Evolutionary conservation across 305 asterid species (phyloP).

Genomic region (Lippia alba): DNA sequence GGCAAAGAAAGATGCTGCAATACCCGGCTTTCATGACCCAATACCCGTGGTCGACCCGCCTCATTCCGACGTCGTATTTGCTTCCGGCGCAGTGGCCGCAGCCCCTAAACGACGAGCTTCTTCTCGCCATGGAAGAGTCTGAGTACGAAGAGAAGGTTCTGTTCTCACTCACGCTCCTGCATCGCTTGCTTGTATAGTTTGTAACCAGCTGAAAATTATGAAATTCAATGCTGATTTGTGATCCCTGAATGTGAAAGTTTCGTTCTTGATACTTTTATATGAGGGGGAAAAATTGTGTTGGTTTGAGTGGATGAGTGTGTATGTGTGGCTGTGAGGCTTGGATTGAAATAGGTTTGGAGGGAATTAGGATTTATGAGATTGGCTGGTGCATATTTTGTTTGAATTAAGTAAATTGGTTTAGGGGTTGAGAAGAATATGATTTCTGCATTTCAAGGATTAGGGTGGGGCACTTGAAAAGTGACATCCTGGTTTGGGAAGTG

Average conservation of each 20-base stretch:
- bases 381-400: background rate
- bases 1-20: conserved; percentile 49
- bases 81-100: conserved; percentile 94
- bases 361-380: background rate
- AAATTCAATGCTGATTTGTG: conserved; percentile 2
- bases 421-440: background rate
- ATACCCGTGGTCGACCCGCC: conserved; percentile 74
- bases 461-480: too few relatives aligned
- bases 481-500: too few relatives aligned
- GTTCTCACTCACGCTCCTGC: conserved; percentile 1
- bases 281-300: background rate
- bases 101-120: conserved; percentile 81
- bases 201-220: background rate
- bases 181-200: background rate
- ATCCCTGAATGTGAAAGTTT: conserved; percentile 2
- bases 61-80: conserved; percentile 78
- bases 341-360: background rate
- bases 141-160: conserved; percentile 84
- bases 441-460: too few relatives aligned
- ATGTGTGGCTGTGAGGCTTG: conserved; percentile 6
- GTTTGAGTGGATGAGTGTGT: background rate
- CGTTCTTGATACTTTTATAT: background rate
- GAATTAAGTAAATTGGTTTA: background rate
- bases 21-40: conserved; percentile 80
- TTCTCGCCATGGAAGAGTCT: conserved; percentile 89